These are phyloP conservation scores for Aspergillus floridensis DNA, from an alignment of 2,329 filamentous ascomycete species.

Conservation along the genomic window DNA sequence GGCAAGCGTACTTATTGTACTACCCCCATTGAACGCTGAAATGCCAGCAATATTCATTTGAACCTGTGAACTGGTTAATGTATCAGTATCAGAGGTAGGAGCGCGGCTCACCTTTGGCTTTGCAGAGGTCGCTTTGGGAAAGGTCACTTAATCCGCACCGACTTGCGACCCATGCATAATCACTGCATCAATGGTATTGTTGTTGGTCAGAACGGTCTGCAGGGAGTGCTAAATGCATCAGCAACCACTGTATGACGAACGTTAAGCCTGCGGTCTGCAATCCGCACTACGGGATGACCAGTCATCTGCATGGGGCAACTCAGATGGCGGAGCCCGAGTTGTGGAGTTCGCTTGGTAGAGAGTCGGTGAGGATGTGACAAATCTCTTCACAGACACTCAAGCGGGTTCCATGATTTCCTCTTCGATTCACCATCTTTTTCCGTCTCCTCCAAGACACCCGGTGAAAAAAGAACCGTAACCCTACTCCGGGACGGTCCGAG, in stretches of 20 bases:
- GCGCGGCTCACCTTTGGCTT: not conserved
- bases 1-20: not conserved
- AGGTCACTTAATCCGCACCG: not conserved
- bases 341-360: not conserved
- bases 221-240: not conserved
- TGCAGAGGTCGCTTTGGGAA: not conserved
- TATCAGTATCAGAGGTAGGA: not conserved
- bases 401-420: not conserved
- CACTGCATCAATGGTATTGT: not conserved
- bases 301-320: slow-evolving; percentile 5
- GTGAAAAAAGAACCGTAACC: not conserved
- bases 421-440: not conserved
- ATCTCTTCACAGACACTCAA: not conserved
- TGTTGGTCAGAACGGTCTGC: slow-evolving; percentile 1
- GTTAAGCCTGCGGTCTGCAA: slow-evolving; percentile 2
- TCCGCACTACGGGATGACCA: not conserved
- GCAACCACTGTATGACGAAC: slow-evolving; percentile 4
- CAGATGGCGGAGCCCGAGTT: not conserved
- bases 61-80: not conserved
- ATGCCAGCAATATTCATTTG: not conserved
- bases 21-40: not conserved
- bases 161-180: not conserved
- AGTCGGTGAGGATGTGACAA: slow-evolving; percentile 9
- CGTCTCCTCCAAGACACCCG: not conserved
- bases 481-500: slow-evolving; percentile 4